Percentiles rank a stretch among this genome's conserved stretches.
Conservation (phyloP, 805 yeast genomes). For the Saccharomycopsis oosterbeekiorum region DNA sequence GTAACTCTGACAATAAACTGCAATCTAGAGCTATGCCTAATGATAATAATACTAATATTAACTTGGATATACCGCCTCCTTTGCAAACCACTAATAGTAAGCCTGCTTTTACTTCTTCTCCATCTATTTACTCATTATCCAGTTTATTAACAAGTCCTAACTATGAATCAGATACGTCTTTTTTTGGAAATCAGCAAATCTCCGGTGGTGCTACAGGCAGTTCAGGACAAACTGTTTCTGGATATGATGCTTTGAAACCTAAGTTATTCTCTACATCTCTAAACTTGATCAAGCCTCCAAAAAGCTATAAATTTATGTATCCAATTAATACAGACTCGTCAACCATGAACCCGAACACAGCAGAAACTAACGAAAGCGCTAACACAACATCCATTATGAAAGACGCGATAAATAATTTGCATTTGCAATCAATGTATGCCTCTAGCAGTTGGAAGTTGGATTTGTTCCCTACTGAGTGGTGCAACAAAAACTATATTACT, state of each 20-base stretch:
- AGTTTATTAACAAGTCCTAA: constrained; percentile 1
- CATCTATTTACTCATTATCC: constrained; percentile 2
- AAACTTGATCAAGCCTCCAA: constrained; percentile 10
- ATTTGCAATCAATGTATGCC: constrained; percentile 23
- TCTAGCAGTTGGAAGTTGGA: constrained; percentile 50
- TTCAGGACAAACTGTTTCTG: neutral
- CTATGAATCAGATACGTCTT: neutral
- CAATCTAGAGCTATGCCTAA: neutral
- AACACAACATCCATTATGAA: neutral
- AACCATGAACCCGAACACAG: neutral
- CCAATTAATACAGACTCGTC: constrained; percentile 7
- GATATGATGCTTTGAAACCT: constrained; percentile 7
- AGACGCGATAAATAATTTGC: neutral
- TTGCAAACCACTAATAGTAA: neutral
- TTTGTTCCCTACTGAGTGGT: constrained; percentile 57
- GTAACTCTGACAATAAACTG: neutral
- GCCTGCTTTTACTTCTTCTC: neutral
- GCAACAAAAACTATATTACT: constrained; percentile 35
- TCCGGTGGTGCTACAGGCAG: neutral
- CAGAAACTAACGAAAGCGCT: neutral
- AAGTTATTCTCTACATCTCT: constrained; percentile 9
- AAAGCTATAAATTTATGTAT: constrained; percentile 21
- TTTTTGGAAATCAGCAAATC: neutral
- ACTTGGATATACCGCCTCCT: neutral
- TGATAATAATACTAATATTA: neutral